Evolutionary conservation across 495 filamentous ascomycete genomes (phyloP), one percentile per base, ranked within the genome.

Genomic region (Stereocaulon alpinum): DNA sequence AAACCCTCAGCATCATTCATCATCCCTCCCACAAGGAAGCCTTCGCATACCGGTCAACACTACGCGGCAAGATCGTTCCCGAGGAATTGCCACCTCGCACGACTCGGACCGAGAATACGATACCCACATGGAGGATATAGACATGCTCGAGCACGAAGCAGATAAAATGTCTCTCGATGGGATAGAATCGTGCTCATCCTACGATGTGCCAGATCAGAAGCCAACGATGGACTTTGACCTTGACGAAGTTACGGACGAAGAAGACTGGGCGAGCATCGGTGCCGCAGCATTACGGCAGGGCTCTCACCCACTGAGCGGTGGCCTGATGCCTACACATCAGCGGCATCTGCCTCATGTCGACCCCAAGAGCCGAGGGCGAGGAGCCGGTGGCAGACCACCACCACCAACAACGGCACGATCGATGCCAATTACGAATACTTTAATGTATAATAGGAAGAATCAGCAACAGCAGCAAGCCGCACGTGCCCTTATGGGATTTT

Each of bases 101-200:
- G 80, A 80, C 66, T 82, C 83, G 34, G 82, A 84, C 54, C 67
- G 71, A 55, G 80, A 80, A 69, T 84, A 73, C 62, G 69, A 73
- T 57, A 65, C 69, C 29, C 29, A 43, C 43, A 69, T 69, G 52
- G 70, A 71, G 37, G 85, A 85, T 67, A 72, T 78, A 63, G 78
- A 74, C 69, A 88, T 88, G 84, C 77, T 83, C 63, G 88, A 93
- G 70, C 77, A 92, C 64, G 91, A 94, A 69, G 92, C 88, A 43
- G 93, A 97, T 73, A 92, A 90, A 75, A 96, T 96, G 91, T 96
- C 91, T 52, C 78, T 96, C 54, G 89, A 92, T 63, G 89, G 87
- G 52, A 80, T 80, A 40, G 83, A 77, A 42, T 86, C 85, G 59
- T 84, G 82, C 41, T 87, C 87, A 44, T 86, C 85, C 52, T 88